Conservation (phyloP, 1,284 basidiomycete genomes). For the Ganoderma meredithae region DNA sequence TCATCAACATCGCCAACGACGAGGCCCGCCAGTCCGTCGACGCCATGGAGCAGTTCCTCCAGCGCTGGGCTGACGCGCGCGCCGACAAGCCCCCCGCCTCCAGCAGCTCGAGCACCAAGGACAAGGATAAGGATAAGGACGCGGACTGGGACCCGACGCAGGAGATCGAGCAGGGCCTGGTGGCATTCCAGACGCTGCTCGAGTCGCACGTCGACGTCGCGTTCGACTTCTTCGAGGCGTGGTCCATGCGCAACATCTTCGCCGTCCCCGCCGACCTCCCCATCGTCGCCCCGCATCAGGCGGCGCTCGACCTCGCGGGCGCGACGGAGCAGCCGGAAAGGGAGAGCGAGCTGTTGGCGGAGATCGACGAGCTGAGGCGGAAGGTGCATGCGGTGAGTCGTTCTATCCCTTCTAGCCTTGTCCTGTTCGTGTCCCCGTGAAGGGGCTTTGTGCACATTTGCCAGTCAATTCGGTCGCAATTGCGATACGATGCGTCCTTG, state of each 20-base stretch:
- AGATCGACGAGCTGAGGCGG: constrained; percentile 64
- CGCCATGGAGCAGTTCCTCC: constrained; percentile 76
- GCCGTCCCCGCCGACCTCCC: constrained; percentile 68
- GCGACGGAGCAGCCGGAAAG: constrained; percentile 55
- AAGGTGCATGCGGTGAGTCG: constrained; percentile 63
- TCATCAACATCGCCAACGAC: constrained; percentile 72
- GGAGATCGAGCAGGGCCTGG: constrained; percentile 76
- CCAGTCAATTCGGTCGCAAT: too few species aligned
- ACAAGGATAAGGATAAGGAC: constrained; percentile 43
- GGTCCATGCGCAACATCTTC: constrained; percentile 82
- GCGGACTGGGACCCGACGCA: constrained; percentile 65
- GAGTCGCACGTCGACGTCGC: constrained; percentile 82
- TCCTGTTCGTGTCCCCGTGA: neutral
- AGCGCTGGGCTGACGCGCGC: constrained; percentile 71
- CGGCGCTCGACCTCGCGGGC: constrained; percentile 58
- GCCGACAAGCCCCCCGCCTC: constrained; percentile 35
- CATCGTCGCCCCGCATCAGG: constrained; percentile 74
- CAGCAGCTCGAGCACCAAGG: constrained; percentile 26
- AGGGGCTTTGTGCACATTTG: too few species aligned
- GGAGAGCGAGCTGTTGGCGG: constrained; percentile 65
- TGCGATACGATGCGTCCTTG: too few species aligned
- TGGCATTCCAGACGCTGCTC: constrained; percentile 79
- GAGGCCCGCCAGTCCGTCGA: constrained; percentile 74
- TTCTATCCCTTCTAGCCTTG: neutral
- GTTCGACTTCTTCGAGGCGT: constrained; percentile 83